Evolutionary conservation across 2,329 filamentous ascomycete species (phyloP).

Genomic region (Botrytis byssoidea): DNA sequence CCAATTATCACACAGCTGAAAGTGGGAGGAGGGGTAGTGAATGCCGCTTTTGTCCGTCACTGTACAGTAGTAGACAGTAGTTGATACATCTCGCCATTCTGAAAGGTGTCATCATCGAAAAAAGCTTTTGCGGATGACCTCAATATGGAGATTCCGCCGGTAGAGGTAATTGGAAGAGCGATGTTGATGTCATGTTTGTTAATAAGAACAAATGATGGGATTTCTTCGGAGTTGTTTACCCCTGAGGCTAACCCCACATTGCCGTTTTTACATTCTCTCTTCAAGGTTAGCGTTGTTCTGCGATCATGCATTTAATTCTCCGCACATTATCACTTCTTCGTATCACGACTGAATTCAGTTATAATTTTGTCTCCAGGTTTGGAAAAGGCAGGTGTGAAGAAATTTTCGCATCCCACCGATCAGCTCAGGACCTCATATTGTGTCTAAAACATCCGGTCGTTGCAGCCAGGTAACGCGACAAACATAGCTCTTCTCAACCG

Average conservation of each 20-base stretch:
- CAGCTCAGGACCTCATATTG: neutral
- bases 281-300: neutral
- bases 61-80: neutral
- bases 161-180: neutral
- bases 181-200: neutral
- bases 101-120: neutral
- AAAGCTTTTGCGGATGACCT: neutral
- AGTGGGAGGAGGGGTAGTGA: slow-evolving; percentile 6
- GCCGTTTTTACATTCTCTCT: neutral
- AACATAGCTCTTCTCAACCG: neutral
- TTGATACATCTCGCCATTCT: neutral
- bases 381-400: neutral
- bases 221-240: neutral
- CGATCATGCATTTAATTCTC: neutral
- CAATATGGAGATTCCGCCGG: neutral
- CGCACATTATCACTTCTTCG: neutral
- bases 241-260: neutral
- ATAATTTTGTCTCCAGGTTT: neutral
- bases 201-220: neutral
- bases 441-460: neutral
- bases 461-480: neutral
- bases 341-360: neutral
- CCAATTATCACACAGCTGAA: neutral
- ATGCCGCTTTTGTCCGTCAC: neutral
- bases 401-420: neutral